Percentiles rank a stretch among this genome's conserved stretches.
phyloP scores from a whole-genome alignment of 768 basidiomycete genomes.

The Tulasnella sp. region DNA sequence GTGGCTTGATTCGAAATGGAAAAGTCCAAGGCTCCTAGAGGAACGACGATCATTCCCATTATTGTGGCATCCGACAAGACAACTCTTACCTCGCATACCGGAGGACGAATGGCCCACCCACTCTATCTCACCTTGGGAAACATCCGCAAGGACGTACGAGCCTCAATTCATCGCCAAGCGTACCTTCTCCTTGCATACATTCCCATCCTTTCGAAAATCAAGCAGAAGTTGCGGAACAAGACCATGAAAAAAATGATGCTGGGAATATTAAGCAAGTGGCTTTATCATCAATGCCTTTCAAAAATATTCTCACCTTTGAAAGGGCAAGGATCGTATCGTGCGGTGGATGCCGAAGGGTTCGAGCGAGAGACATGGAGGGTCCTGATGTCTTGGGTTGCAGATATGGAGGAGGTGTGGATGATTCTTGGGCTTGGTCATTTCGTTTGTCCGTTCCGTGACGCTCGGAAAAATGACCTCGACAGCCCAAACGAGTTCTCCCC shows the following conservation, averaged over 20 bases:
- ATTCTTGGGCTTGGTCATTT: conserved; percentile 21
- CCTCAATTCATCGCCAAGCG: neutral
- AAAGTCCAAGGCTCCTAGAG: neutral
- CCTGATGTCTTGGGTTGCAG: conserved; percentile 37
- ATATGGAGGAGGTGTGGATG: conserved; percentile 18
- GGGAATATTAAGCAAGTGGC: neutral
- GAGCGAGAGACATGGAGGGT: conserved; percentile 41
- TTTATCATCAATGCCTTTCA: neutral
- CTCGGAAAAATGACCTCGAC: neutral
- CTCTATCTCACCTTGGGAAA: conserved; percentile 27
- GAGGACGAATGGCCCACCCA: conserved; percentile 9
- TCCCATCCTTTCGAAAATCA: neutral
- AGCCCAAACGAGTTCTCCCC: neutral
- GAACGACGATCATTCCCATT: conserved; percentile 21
- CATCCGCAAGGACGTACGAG: neutral
- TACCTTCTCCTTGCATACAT: neutral
- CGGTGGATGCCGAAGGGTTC: conserved; percentile 40
- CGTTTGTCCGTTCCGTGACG: conserved; percentile 26
- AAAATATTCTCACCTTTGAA: neutral
- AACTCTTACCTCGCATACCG: conserved; percentile 24
- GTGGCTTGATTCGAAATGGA: neutral
- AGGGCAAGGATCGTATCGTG: neutral
- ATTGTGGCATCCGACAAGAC: conserved; percentile 29
- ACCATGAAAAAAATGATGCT: neutral
- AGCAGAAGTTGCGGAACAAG: neutral